Conservation (phyloP, 1,284 basidiomycete genomes). For the Mycena sp. region DNA sequence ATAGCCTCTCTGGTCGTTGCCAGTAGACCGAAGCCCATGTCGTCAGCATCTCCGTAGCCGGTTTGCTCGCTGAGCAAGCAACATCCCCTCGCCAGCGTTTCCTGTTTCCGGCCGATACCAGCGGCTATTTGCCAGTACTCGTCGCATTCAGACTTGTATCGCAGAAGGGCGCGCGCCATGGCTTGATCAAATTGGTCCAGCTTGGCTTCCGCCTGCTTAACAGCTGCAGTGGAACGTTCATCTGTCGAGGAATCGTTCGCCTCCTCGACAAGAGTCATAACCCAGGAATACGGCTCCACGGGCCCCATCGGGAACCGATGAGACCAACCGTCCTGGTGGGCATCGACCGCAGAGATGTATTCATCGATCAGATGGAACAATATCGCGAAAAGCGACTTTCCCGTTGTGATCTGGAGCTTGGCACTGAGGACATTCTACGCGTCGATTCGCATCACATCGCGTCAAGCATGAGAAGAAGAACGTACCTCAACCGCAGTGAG, state of each 20-base stretch:
- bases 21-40: constrained; percentile 48
- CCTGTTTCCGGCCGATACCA: constrained; percentile 46
- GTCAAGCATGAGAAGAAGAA: not conserved
- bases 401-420: constrained; percentile 47
- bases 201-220: constrained; percentile 43
- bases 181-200: constrained; percentile 46
- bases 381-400: constrained; percentile 47
- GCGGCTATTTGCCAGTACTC: constrained; percentile 44
- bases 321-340: constrained; percentile 51
- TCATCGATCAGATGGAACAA: constrained; percentile 50
- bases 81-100: constrained; percentile 47
- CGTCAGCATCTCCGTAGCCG: constrained; percentile 49
- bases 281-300: constrained; percentile 40
- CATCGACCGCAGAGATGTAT: constrained; percentile 51
- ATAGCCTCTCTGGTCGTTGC: constrained; percentile 45
- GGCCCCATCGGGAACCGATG: constrained; percentile 16
- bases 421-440: constrained; percentile 44
- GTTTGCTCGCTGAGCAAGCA: constrained; percentile 56
- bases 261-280: constrained; percentile 53
- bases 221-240: constrained; percentile 45
- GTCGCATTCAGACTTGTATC: constrained; percentile 50
- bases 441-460: constrained; percentile 2
- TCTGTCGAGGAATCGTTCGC: constrained; percentile 50
- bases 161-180: constrained; percentile 43
- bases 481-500: constrained; percentile 47